Evolutionary conservation across 208 protist genomes (phyloP), one percentile per base, ranked within the genome.

Genomic region (Borovskyia barvae): DNA sequence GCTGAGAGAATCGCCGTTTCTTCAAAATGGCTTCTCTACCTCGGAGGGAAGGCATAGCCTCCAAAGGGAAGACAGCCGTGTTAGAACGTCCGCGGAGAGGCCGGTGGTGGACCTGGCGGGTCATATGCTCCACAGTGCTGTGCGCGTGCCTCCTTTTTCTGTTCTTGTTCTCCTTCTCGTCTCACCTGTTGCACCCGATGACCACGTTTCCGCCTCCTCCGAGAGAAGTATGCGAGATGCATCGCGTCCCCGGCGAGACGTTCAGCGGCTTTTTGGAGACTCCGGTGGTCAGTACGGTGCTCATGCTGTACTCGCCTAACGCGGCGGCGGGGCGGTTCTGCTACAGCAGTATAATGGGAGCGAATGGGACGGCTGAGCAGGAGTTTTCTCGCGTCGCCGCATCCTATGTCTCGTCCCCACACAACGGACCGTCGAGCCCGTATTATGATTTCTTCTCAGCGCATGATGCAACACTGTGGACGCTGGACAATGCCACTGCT

Each of bases 381-480:
- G 57, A 60, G 51, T 76, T 76, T 39, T 42, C 60, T 24, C 53
- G 62, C 32, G 49, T 72, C 26, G 37, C 62, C 1, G 75, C 63
- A 35, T 32, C 69, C 32, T 81, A 73, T 46, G 45, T 81, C 35
- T 66, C 75, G 37, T 58, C 43, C n/a, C 74, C 56, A 42, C 12
- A 54, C 17, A 32, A 29, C 32, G 36, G 33, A 20, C 52, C 40
- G 51, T 33, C 20, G 30, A 55, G 57, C 45, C 55, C 68, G 28
- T 80, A 69, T 61, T 52, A 61, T 49, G 53, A 73, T 26, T 83
- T 83, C 40, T 72, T 83, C 42, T 35, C 30, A 12, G 59, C 52
- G 30, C 51, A 67, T 42, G 50, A 61, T 30, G 77, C 69, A 46
- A 77, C 72, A 22, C 52, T 79, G 40, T 83, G 77, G 73, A 70